Conservation (phyloP, 2,329 filamentous ascomycete genomes). For the Claviceps humidiphila region DNA sequence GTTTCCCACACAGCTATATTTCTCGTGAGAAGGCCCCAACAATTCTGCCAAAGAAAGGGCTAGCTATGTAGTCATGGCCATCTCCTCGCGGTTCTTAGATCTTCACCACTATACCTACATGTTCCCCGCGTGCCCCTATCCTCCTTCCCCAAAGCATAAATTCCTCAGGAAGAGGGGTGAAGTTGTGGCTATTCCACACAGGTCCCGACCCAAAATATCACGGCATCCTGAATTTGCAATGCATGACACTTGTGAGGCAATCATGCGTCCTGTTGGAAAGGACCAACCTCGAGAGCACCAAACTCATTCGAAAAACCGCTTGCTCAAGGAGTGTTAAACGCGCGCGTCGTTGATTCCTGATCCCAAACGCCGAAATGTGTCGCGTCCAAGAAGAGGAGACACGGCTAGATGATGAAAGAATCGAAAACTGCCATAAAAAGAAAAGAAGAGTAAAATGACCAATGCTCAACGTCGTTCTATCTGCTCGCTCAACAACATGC, state of each 20-base stretch:
- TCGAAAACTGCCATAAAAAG: background rate
- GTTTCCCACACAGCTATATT: background rate
- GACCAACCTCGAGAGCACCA: background rate
- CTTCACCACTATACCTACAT: background rate
- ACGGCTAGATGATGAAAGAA: background rate
- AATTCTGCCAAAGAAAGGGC: background rate
- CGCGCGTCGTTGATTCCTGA: background rate
- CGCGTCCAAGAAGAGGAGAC: background rate
- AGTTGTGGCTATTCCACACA: background rate
- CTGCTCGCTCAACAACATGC: constrained; percentile 2
- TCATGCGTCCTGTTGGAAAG: background rate
- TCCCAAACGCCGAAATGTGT: constrained; percentile 6
- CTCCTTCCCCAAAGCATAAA: background rate
- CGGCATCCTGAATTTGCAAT: background rate
- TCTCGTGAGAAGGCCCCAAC: background rate
- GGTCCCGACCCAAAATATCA: background rate
- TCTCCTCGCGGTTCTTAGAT: background rate
- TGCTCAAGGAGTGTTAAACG: background rate
- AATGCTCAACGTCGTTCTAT: constrained; percentile 7
- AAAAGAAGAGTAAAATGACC: background rate
- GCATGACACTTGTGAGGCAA: background rate
- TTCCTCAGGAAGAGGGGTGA: background rate
- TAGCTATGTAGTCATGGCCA: background rate
- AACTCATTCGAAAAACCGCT: constrained; percentile 2
- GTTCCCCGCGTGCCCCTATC: background rate